These are phyloP conservation scores for Myriangium duriaei DNA, from an alignment of 2,329 filamentous ascomycete species.

Conservation along the genomic window DNA sequence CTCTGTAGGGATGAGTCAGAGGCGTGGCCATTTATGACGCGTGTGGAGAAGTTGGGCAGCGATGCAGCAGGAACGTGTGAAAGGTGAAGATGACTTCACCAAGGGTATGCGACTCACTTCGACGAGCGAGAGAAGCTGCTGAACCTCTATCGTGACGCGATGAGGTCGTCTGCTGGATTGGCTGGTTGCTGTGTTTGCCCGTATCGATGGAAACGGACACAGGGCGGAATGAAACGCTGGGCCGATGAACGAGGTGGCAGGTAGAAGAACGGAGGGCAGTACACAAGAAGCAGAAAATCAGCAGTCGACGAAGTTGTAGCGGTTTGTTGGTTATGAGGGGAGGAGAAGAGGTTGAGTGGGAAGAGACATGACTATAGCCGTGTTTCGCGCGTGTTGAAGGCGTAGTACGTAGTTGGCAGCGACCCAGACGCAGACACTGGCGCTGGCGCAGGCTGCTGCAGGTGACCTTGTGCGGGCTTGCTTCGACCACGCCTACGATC, in stretches of 20 bases:
- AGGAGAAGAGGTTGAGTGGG: background rate
- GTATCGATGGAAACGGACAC: conserved; percentile 6
- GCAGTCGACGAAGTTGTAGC: no score
- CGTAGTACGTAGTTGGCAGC: background rate
- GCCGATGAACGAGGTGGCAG: background rate
- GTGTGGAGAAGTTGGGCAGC: conserved; percentile 1
- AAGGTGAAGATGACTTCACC: conserved; percentile 5
- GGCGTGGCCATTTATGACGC: conserved; percentile 11
- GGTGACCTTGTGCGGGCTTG: no score
- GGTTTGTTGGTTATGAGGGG: no score
- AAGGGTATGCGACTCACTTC: conserved; percentile 23
- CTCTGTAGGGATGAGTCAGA: conserved; percentile 17
- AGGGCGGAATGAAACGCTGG: conserved; percentile 2
- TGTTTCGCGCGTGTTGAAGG: no score
- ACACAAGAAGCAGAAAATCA: background rate
- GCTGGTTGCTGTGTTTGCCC: conserved; percentile 4
- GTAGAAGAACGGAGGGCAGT: background rate
- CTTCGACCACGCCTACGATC: background rate
- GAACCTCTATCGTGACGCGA: conserved; percentile 3
- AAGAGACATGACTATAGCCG: background rate
- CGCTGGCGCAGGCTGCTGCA: no score
- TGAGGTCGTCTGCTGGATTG: background rate
- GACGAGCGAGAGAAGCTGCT: conserved; percentile 10
- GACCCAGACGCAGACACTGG: no score
- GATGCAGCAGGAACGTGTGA: conserved; percentile 1